phyloP scores from a whole-genome alignment of 2,329 filamentous ascomycete genomes.

The Cercospora zeina region DNA sequence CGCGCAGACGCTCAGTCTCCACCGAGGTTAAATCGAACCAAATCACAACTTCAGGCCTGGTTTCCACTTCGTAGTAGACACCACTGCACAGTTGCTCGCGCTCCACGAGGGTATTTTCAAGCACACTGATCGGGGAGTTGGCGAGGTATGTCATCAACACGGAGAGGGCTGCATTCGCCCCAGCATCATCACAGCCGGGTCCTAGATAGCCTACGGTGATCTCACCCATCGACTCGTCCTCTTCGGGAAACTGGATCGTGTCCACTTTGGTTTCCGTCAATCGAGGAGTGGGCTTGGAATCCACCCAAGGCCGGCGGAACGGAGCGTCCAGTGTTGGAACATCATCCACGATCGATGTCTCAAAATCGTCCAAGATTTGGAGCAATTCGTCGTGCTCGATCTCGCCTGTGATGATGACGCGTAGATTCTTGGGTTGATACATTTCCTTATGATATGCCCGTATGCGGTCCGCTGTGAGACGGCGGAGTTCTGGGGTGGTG shows the following conservation, averaged over 20 bases:
- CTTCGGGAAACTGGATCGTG: conserved; percentile 88
- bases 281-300: conserved; percentile 74
- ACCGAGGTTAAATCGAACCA: conserved; percentile 86
- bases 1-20: conserved; percentile 76
- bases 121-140: conserved; percentile 85
- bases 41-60: conserved; percentile 77
- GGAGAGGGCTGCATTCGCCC: conserved; percentile 67
- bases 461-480: conserved; percentile 84
- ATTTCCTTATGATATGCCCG: conserved; percentile 93
- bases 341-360: conserved; percentile 78
- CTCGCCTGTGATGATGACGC: conserved; percentile 87
- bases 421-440: conserved; percentile 97
- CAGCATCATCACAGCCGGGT: conserved; percentile 69
- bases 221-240: conserved; percentile 91
- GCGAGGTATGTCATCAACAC: conserved; percentile 83
- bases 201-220: conserved; percentile 84
- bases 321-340: conserved; percentile 73
- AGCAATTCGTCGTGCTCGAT: conserved; percentile 80
- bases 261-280: conserved; percentile 72
- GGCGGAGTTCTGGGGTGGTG: conserved; percentile 86
- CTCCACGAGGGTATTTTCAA: conserved; percentile 91
- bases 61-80: conserved; percentile 75
- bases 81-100: conserved; percentile 88
- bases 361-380: conserved; percentile 80
- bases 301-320: conserved; percentile 87